Evolutionary conservation across 2,329 filamentous ascomycete species (phyloP), one percentile per base, ranked within the genome.

Genomic region (Monilinia fructigena): DNA sequence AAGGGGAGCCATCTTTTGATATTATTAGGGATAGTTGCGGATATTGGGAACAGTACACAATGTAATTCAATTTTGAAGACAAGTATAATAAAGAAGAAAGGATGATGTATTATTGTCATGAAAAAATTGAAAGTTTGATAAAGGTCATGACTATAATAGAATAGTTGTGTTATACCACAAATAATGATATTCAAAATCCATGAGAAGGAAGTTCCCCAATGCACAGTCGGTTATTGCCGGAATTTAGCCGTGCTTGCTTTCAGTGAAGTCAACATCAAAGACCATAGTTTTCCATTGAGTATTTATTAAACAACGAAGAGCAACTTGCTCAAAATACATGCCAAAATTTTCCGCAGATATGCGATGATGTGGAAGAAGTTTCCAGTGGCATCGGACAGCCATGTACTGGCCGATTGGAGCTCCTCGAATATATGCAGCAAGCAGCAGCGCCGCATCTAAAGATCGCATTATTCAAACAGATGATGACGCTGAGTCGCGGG

Each of bases 361-460:
- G 73, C 72, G 72, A 71, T 71, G 70, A 69, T 69, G 71, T 72
- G 75, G 75, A 76, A 74, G 75, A 76, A 70, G 71, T 63, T 69
- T 71, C 70, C 68, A 67, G 70, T 69, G 67, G 71, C 67, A 73
- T 70, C 72, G 71, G 69, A 70, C 68, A 75, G 82, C 80, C 83
- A 96, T 95, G 92, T 96, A 96, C 84, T 96, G 92, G 92, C 92
- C 92, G 75, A 86, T 93, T 78, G 91, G 90, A 78, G 91, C 91
- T 77, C 91, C 92, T 76, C 88, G 89, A 77, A 88, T 93, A 77
- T 94, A 92, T 81, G 89, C 91, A 76, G 90, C 90, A 73, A 90
- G 84, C 80, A 91, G 86, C 79, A 85, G 84, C 75, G 83, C 83
- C 77, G 78, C 82, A 72, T 78, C 82, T 65, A 78, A 79, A 66